A percentile compares a stretch with the other conserved stretches of the same genome.
Evolutionary conservation across 352 stramenopile species (phyloP).

Genomic region (Globisporangium acanthophoron): DNA sequence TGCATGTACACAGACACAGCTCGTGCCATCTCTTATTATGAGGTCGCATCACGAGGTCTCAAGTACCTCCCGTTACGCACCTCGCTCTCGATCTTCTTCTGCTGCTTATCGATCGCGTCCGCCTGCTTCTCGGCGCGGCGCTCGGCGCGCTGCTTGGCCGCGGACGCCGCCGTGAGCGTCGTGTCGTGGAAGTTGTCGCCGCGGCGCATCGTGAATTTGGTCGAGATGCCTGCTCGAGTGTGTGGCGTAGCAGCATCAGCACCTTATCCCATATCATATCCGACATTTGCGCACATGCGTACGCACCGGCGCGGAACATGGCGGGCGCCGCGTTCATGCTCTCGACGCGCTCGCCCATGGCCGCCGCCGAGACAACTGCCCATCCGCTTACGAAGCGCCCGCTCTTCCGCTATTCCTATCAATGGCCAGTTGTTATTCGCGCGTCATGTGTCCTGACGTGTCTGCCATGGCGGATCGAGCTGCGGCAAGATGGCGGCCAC

Average conservation of each 20-base stretch:
- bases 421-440: too few relatives aligned
- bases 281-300: neutral
- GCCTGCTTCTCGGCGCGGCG: slow-evolving; percentile 57
- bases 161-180: slow-evolving; percentile 61
- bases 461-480: too few relatives aligned
- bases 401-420: neutral
- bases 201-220: slow-evolving; percentile 80
- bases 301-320: slow-evolving; percentile 20
- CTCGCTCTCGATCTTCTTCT: slow-evolving; percentile 74
- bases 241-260: neutral
- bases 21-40: neutral
- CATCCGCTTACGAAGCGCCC: too few relatives aligned
- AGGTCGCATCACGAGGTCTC: too few relatives aligned
- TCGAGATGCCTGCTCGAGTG: slow-evolving; percentile 50
- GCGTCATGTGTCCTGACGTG: too few relatives aligned
- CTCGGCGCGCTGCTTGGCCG: slow-evolving; percentile 58
- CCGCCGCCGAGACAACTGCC: neutral
- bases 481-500: too few relatives aligned
- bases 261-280: neutral
- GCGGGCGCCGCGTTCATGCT: slow-evolving; percentile 14
- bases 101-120: slow-evolving; percentile 69
- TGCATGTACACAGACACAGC: neutral
- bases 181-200: slow-evolving; percentile 68
- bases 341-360: slow-evolving; percentile 15
- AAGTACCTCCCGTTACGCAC: slow-evolving; percentile 15